Evolutionary conservation across 306 rosid genomes (phyloP), one percentile per base, ranked within the genome.

Genomic region (Cucumis cinereus): DNA sequence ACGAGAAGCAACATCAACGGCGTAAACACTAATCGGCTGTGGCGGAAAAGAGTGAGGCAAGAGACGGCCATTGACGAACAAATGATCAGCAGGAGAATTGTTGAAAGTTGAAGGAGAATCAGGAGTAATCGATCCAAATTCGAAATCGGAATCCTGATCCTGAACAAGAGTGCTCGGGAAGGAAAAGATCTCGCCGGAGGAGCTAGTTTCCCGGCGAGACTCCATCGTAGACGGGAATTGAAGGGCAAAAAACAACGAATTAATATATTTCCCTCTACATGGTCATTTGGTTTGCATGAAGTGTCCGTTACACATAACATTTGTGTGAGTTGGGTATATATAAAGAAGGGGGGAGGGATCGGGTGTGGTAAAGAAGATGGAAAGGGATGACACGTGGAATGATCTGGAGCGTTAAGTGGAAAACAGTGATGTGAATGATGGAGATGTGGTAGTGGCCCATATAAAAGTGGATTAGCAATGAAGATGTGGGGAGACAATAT

Each of bases 1-100:
- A 45, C 52, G 52, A 45, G 52, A 45, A 45, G 16, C 52, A 83
- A 9, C 17, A 83, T 82, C 72, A 0, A 53, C 23, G 49, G 49
- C 49, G 53, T 56, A 54, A 33, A 57, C 75, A 45, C 35, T 67
- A 40, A n/a, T 62, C 7, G 79, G 86, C 5, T 79, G 87, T 40
- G 84, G 76, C 0, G 98, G 97, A 79, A 93, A 93, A 8, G 87
- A 75, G 55, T 93, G 98, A 2, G 98, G 97, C 12, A 83, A 85
- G 76, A 93, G 98, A 16, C 83, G 89, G 16, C 98, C 98, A 8
- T 93, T 93, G 81, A 85, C 77, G 90, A 93, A 93, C 75, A 93
- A 75, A 59, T 93, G 90, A 66, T 93, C 98, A 0, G 98, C 98
- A 2, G 97, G 96, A 7, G 98, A 93, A 60, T 82, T 77, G 36